Base-by-base conservation (phyloP, 23 red algal genomes). In the Gracilaria domingensis region DNA sequence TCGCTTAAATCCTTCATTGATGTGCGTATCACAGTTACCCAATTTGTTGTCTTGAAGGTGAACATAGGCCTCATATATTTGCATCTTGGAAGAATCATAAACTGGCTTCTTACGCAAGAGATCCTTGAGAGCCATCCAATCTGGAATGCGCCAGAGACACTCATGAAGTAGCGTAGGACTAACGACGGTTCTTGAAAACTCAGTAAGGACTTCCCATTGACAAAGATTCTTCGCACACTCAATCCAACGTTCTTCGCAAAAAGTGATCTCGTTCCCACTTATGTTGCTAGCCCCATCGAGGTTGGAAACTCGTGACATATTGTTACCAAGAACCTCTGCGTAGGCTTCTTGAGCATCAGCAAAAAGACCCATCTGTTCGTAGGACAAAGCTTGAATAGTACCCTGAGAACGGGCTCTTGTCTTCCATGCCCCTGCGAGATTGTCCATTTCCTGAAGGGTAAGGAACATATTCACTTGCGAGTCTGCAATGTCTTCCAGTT, bases 11-110 rank as follows among this genome's bases (percentile, higher is more conserved):
- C 91, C 97, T 24, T 84, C 44, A 4, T 24, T 80, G 12, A 96
- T 83, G 34, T 83, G 47, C 56, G 66, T 83, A 40, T 95, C 94
- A 42, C 82, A 91, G 1, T 79, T 23, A 4, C 92, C 94, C 38
- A 99, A 77, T 72, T 94, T 95, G 76, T 99, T 99, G 29, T 99
- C 94, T 85, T 96, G 97, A 53, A 99, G 69, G 60, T 96, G 90
- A 60, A 95, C 59, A 58, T 92, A 99, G 13, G 93, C 84, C 64
- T 99, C 83, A 53, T 96, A 95, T 21, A 99, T 45, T 45, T 94
- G 94, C 39, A 99, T 50, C 71, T 96, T 91, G 30, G 89, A 79
- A 0, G 66, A 48, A 47, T 99, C 97, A 59, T 99, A 76, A 45
- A 94, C 62, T 17, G 97, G 94, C 58, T 95, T 86, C 69, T 92